Percentiles rank a stretch among this genome's conserved stretches.
phyloP scores from a whole-genome alignment of 129 eudicot genomes.

The Dittrichia graveolens region DNA sequence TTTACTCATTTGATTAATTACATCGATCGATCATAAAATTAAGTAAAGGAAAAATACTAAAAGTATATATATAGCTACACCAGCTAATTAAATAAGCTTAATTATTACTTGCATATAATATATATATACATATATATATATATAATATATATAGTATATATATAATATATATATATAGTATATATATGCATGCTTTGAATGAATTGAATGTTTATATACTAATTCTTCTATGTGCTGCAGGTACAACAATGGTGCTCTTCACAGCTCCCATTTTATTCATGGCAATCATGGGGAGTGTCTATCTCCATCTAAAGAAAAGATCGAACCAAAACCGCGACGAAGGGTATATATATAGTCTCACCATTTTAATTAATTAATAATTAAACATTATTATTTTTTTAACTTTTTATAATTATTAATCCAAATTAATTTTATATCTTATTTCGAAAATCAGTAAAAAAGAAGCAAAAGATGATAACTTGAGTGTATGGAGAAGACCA shows the following conservation, averaged over 20 bases:
- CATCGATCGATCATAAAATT: too few species aligned
- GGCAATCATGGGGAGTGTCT: constrained; percentile 58
- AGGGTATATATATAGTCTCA: constrained; percentile 40
- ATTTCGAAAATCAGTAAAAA: constrained; percentile 26
- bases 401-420: not conserved
- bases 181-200: too few species aligned
- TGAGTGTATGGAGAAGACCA: constrained; percentile 63
- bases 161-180: too few species aligned
- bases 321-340: not conserved
- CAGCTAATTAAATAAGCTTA: too few species aligned
- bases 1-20: too few species aligned
- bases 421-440: not conserved
- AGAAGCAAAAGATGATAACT: constrained; percentile 13
- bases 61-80: too few species aligned
- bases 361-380: too few species aligned
- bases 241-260: constrained; percentile 52
- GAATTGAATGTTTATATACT: too few species aligned
- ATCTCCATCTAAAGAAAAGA: constrained; percentile 63
- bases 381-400: not conserved
- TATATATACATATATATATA: too few species aligned
- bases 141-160: too few species aligned
- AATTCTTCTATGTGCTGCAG: constrained; percentile 29
- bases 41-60: too few species aligned
- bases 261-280: constrained; percentile 65
- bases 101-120: too few species aligned